A percentile compares a stretch with the other conserved stretches of the same genome.
These are phyloP conservation scores for Phytophthora ohioensis DNA, from an alignment of 352 stramenopile genomes.

Conservation along the genomic window DNA sequence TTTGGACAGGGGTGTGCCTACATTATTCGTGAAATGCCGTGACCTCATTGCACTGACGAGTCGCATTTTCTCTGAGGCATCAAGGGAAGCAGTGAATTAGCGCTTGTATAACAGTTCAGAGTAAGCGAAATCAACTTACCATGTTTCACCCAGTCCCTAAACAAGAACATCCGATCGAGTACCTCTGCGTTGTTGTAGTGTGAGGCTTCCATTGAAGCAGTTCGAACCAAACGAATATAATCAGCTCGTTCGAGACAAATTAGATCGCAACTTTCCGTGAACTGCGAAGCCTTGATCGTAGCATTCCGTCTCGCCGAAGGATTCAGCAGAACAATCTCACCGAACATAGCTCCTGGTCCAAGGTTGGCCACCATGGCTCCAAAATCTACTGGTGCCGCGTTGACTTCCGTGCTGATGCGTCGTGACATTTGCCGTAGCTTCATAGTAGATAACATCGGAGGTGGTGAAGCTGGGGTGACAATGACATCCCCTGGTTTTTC, in stretches of 20 bases:
- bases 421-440: slow-evolving; percentile 32
- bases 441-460: slow-evolving; percentile 26
- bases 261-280: slow-evolving; percentile 65
- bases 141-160: slow-evolving; percentile 75
- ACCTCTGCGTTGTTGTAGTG: slow-evolving; percentile 84
- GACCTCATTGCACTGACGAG: slow-evolving; percentile 74
- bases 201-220: slow-evolving; percentile 80
- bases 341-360: slow-evolving; percentile 77
- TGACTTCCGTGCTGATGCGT: slow-evolving; percentile 30
- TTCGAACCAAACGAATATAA: slow-evolving; percentile 77
- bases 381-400: slow-evolving; percentile 42
- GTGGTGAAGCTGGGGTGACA: slow-evolving; percentile 11
- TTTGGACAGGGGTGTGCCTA: slow-evolving; percentile 13
- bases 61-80: slow-evolving; percentile 72
- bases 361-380: slow-evolving; percentile 71
- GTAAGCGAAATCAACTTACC: slow-evolving; percentile 36
- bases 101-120: too few relatives aligned
- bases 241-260: slow-evolving; percentile 79
- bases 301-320: slow-evolving; percentile 69
- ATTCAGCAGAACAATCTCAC: slow-evolving; percentile 78
- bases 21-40: slow-evolving; percentile 69
- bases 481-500: slow-evolving; percentile 45
- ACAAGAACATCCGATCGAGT: slow-evolving; percentile 79
- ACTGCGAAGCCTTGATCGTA: slow-evolving; percentile 78
- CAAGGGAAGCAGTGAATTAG: background rate